These are phyloP conservation scores for Solanum commersonii DNA, from an alignment of 257 asterid species.

Conservation along the genomic window DNA sequence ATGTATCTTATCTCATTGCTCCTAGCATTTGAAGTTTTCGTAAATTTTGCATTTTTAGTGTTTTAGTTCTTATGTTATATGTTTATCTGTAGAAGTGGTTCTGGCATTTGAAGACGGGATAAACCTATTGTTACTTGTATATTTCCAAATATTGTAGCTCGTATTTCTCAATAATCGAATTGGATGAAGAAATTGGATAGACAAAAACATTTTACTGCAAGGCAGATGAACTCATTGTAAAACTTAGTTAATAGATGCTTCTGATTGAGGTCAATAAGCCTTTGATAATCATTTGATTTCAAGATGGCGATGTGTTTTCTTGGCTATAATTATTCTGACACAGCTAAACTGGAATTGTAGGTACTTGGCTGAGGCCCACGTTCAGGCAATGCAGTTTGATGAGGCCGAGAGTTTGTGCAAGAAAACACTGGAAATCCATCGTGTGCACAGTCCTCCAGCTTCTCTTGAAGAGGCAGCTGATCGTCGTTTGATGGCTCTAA, in stretches of 20 bases:
- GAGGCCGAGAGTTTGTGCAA: slow-evolving; percentile 81
- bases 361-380: slow-evolving; percentile 95
- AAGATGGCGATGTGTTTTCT: not conserved
- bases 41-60: not conserved
- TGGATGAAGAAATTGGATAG: not conserved
- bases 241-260: not conserved
- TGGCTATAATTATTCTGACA: not conserved
- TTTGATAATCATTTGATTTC: not conserved
- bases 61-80: not conserved
- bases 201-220: not conserved
- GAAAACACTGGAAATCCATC: slow-evolving; percentile 92
- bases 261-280: not conserved
- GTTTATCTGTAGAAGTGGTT: not conserved
- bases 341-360: slow-evolving; percentile 22
- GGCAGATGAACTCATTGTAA: not conserved
- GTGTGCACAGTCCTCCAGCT: slow-evolving; percentile 96
- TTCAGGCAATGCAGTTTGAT: slow-evolving; percentile 95
- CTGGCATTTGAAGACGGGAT: not conserved
- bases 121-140: not conserved
- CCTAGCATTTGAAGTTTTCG: not conserved
- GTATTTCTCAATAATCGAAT: not conserved
- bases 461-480: slow-evolving; percentile 99
- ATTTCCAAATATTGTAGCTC: not conserved
- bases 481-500: slow-evolving; percentile 93
- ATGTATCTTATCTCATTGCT: not conserved